Evolutionary conservation across 1,284 basidiomycete species (phyloP), one percentile per base, ranked within the genome.

Genomic region (Volvariella volvacea): DNA sequence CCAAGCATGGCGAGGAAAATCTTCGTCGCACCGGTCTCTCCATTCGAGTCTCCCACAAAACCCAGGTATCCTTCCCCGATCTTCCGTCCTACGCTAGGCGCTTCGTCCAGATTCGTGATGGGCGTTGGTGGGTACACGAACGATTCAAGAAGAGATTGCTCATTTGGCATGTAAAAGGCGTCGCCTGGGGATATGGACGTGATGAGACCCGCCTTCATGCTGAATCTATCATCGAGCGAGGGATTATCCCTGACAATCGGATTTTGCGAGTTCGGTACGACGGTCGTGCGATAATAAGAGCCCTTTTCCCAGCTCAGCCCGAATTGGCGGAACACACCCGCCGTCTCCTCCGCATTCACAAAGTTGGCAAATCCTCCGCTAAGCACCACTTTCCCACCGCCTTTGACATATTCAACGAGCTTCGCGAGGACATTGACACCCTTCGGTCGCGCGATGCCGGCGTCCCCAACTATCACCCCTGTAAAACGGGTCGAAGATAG

Each of bases 151-250:
- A 48, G 50, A 3, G 57, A 61, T 21, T 50, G 52, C 3, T 51
- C 49, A 2, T 47, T 50, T 10, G 59, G 48, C 3, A 42, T 43
- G 44, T 69, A 68, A 0, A 69, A 30, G n/a, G 58, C 57, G 22
- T 48, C 52, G 22, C 54, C 52, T 7, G 54, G 43, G 1, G 45
- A n/a, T 25, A 63, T 54, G 14, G 53, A 55, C 19, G 50, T 44
- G 37, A 66, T 47, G 48, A 66, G 61, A 7, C 65, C 44, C 1
- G 61, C 58, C 45, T 66, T 65, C 60, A 69, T 64, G 47, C 61
- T 64, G 43, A 62, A 63, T 1, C 61, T 53, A 2, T 33, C 20
- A 0, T 48, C 47, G 4, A 69, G 50, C 14, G 52, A 55, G 1
- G 56, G 48, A 36, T 58, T 56, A 1, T 32, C 48, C 41, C 53